These are phyloP conservation scores for Hypoxylon cercidicola DNA, from an alignment of 495 filamentous ascomycete species.

Conservation along the genomic window DNA sequence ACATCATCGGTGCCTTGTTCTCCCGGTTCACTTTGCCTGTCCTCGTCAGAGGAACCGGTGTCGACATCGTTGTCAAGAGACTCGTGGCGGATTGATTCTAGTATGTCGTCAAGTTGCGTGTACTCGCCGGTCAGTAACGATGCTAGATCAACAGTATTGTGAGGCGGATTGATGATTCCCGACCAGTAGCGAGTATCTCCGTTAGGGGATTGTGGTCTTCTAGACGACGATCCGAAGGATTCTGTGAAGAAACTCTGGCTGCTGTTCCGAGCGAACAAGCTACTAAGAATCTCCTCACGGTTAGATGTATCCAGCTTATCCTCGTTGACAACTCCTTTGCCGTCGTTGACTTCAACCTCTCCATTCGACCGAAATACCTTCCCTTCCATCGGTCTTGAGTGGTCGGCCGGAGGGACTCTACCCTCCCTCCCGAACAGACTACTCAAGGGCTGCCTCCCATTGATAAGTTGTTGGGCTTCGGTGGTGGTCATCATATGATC, in stretches of 20 bases:
- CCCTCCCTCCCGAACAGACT: conserved; percentile 71
- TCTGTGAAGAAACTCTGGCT: conserved; percentile 51
- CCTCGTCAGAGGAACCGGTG: conserved; percentile 39
- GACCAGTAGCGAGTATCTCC: conserved; percentile 50
- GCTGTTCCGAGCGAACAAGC: conserved; percentile 48
- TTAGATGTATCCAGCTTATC: conserved; percentile 54
- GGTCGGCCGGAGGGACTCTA: conserved; percentile 68
- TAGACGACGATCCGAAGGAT: conserved; percentile 42
- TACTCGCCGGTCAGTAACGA: conserved; percentile 50
- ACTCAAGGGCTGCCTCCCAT: conserved; percentile 82
- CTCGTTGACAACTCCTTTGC: conserved; percentile 50
- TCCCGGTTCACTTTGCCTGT: conserved; percentile 38
- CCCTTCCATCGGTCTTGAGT: conserved; percentile 68
- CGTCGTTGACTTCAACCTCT: conserved; percentile 70
- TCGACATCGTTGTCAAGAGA: conserved; percentile 37
- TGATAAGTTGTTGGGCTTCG: conserved; percentile 77
- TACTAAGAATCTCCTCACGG: conserved; percentile 54
- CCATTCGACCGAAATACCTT: conserved; percentile 68
- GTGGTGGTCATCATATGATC: conserved; percentile 78
- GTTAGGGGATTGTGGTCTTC: conserved; percentile 42
- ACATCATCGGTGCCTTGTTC: conserved; percentile 35
- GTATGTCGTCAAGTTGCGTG: conserved; percentile 38
- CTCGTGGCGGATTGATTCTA: conserved; percentile 46
- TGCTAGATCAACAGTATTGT: conserved; percentile 49
- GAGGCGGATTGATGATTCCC: conserved; percentile 55